Conservation (phyloP, 2,329 filamentous ascomycete species). For the Calonectria henricotiae region DNA sequence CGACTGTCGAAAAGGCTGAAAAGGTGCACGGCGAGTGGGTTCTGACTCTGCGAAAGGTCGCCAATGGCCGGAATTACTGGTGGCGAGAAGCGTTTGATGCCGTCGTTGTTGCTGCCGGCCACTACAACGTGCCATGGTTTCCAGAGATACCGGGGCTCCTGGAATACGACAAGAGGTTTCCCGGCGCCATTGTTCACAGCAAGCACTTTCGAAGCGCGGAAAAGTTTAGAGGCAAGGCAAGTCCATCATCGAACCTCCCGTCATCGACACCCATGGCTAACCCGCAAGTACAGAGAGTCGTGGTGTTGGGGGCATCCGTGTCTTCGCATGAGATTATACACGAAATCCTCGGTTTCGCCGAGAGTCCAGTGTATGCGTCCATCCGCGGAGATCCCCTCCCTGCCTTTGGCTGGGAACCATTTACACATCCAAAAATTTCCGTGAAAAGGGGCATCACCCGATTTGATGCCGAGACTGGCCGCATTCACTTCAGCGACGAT, state of each 20-base stretch:
- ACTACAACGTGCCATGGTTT: conserved; percentile 61
- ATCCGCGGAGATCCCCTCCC: conserved; percentile 31
- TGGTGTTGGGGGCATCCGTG: conserved; percentile 73
- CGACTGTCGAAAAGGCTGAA: conserved; percentile 71
- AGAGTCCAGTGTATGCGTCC: conserved; percentile 21
- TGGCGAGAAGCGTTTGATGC: conserved; percentile 62
- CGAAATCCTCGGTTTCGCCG: conserved; percentile 58
- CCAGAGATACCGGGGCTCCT: conserved; percentile 61
- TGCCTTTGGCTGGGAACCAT: conserved; percentile 31
- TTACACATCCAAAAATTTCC: conserved; percentile 34
- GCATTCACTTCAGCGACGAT: conserved; percentile 34
- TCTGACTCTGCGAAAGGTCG: conserved; percentile 65
- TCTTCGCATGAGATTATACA: conserved; percentile 73
- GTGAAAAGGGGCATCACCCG: conserved; percentile 32
- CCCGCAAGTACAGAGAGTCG: conserved; percentile 60
- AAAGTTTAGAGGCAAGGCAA: conserved; percentile 45
- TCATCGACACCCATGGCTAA: neutral
- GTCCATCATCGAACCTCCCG: too few species aligned
- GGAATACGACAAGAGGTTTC: conserved; percentile 58
- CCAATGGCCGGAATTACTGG: conserved; percentile 58
- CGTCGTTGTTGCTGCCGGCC: conserved; percentile 60
- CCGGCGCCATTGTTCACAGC: conserved; percentile 60
- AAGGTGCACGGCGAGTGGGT: conserved; percentile 65
- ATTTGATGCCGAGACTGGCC: conserved; percentile 32
- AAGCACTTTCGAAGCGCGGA: conserved; percentile 59